Evolutionary conservation across 2,329 filamentous ascomycete species (phyloP).

Genomic region (Fusarium falciforme): DNA sequence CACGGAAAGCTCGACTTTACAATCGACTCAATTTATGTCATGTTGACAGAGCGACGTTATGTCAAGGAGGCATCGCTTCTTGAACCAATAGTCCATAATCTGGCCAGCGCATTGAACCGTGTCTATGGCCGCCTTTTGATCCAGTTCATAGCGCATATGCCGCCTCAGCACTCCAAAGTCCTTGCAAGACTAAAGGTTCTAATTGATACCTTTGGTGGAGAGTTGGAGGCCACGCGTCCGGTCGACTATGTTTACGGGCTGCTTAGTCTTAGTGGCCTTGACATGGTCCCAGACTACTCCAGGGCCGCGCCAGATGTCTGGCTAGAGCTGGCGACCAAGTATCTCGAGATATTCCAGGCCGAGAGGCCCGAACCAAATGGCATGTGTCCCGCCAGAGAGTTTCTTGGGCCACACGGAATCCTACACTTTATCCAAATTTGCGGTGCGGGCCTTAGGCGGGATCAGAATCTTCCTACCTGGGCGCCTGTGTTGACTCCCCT

Average conservation of each 20-base stretch:
- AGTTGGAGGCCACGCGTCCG: neutral
- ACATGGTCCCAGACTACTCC: neutral
- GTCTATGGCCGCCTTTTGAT: neutral
- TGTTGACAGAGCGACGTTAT: neutral
- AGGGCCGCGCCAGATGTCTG: neutral
- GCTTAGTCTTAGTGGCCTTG: neutral
- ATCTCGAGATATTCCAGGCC: neutral
- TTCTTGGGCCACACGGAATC: fast-evolving
- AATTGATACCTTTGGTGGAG: neutral
- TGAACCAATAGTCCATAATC: neutral
- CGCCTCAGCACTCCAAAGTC: neutral
- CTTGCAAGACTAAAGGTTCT: neutral
- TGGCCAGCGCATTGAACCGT: neutral
- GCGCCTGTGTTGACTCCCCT: neutral
- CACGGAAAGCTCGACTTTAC: neutral
- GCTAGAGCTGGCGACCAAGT: neutral
- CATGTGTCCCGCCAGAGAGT: neutral
- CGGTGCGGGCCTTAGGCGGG: neutral
- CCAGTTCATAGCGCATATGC: neutral
- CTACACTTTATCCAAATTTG: neutral
- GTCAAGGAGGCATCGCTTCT: neutral
- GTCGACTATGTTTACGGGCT: slow-evolving; percentile 7
- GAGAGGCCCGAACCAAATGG: neutral
- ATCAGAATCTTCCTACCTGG: neutral
- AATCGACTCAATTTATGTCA: neutral